Base-by-base conservation (phyloP, 1,139 yeast genomes). In the Pichia sp. region DNA sequence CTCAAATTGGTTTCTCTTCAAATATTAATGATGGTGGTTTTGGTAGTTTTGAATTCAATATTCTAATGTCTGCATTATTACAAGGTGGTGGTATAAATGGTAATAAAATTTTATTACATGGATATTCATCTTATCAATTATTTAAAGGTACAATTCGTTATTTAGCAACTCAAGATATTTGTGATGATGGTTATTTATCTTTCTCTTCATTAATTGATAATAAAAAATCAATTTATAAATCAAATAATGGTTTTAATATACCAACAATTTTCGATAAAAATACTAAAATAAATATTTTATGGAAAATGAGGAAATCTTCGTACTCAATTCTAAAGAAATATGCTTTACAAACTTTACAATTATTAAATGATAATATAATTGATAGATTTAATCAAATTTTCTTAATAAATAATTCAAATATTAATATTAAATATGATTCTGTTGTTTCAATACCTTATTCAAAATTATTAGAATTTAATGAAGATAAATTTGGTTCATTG, bases 301-400 rank as follows among this genome's bases (percentile, higher is more conserved):
- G 91, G 75, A 86, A 85, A 58, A 79, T 88, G 82, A 74, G 89
- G 0, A 66, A 69, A 34, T 71, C 80, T 51, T 78, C 93, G 1
- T 84, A 85, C 55, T 66, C 68, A 35, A 56, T 72, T 31, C 67
- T 91, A 45, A 77, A 73, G 46, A 70, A 71, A 45, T 78, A 79
- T 51, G 95, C 97, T 0, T 63, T 60, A 28, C 77, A 81, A 50
- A 80, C 97, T 0, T 66, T 84, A 48, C 67, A 62, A 4, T 66
- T 85, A 52, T 69, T 91, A 44, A 78, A 79, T 52, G 96, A 91
- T 56, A 81, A 79, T 23, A 84, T 84, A 5, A 76, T 72, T 44
- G 97, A 91, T 61, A 75, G 95, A 55, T 91, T 91, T 59, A 85
- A 81, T 47, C 71, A 79, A n/a, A 74, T 89, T n/a, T 84, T 91